Evolutionary conservation across 495 filamentous ascomycete genomes (phyloP), one percentile per base, ranked within the genome.

Genomic region (Penicillium arizonense): DNA sequence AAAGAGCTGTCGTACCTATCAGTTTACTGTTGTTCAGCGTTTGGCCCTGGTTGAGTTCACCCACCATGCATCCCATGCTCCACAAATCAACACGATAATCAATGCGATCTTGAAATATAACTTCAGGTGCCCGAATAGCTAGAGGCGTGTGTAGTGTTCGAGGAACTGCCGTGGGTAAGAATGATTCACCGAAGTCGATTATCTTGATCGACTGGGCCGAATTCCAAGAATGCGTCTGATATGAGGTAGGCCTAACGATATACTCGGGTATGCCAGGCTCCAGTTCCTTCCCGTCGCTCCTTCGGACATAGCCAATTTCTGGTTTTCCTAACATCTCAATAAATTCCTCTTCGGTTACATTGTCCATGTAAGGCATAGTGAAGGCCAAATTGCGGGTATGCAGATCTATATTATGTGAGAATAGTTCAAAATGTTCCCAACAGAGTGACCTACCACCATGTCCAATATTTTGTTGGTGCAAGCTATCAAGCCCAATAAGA

Each of bases 331-430:
- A 38, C 32, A 70, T 57, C 50, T 72, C 49, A 39, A 68, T 59
- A 33, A 76, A 61, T 24, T 55, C 46, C 4, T 63, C 47, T 54
- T 72, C 65, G 1, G 63, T 32, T 41, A 65, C 2, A 24, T 62
- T 47, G 3, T 58, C 37, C 30, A 72, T 44, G 30, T 18, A 40
- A 40, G 59, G 57, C 14, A 65, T 56, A 14, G 58, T 57, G 44
- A 79, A 77, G 32, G 70, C 67, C 24, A 81, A 57, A 56, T 82
- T 82, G 40, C 74, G 70, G 32, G 76, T 73, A 53, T 78, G 73
- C n/a, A 79, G 57, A 56, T 77, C 77, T 68, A 59, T 54, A 30
- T 42, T 32, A 46, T 21, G 45, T 63, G 40, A 65, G 59, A 33
- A 53, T 21, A 47, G 30, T 53, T 36, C 32, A 23, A 47, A 28